A percentile compares a stretch with the other conserved stretches of the same genome.
Evolutionary conservation across 768 basidiomycete genomes (phyloP).

Genomic region (Terana coerulea): DNA sequence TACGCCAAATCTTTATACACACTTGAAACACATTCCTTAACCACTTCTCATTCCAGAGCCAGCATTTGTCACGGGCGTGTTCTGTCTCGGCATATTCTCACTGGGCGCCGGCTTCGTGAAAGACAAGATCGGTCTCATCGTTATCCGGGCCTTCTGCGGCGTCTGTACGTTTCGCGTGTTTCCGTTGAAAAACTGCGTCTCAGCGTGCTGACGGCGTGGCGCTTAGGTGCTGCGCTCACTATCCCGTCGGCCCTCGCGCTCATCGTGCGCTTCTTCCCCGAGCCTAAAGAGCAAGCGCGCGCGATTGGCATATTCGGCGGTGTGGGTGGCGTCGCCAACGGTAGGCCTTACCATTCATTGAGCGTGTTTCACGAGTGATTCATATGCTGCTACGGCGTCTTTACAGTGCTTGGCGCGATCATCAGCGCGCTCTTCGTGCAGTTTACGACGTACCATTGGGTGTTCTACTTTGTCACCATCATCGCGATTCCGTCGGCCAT

Average conservation of each 20-base stretch:
- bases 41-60: not conserved
- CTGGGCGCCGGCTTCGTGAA: slow-evolving; percentile 44
- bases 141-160: slow-evolving; percentile 50
- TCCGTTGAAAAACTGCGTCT: too few species aligned
- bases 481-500: slow-evolving; percentile 24
- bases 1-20: slow-evolving; percentile 18
- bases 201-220: too few species aligned
- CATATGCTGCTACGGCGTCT: slow-evolving; percentile 42
- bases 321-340: slow-evolving; percentile 43
- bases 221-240: slow-evolving; percentile 33
- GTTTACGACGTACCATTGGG: slow-evolving; percentile 33
- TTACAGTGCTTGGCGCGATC: slow-evolving; percentile 19
- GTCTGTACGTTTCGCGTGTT: slow-evolving; percentile 34
- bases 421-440: slow-evolving; percentile 30
- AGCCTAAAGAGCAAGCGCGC: slow-evolving; percentile 32
- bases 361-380: slow-evolving; percentile 30
- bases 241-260: slow-evolving; percentile 36
- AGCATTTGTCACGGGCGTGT: slow-evolving; percentile 33
- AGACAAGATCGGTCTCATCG: slow-evolving; percentile 43
- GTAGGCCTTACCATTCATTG: slow-evolving; percentile 18
- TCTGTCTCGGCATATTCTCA: slow-evolving; percentile 39
- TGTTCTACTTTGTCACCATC: slow-evolving; percentile 39
- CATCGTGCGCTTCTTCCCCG: slow-evolving; percentile 40
- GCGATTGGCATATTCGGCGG: slow-evolving; percentile 38
- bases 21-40: slow-evolving; percentile 15